Conservation (phyloP, 495 filamentous ascomycete genomes). For the Apodospora peruviana region DNA sequence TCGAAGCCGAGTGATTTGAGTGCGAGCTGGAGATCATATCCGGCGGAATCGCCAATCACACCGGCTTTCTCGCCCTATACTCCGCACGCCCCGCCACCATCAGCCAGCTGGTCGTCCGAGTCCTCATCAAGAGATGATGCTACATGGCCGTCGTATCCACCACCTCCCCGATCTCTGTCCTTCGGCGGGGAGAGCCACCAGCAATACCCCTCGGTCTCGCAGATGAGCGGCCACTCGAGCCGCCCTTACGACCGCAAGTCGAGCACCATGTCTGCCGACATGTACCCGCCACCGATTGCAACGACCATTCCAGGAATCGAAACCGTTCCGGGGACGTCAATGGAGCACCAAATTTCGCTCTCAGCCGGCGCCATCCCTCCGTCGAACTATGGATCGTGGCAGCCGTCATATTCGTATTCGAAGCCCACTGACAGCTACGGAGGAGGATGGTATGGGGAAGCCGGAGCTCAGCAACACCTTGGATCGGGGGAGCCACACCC, state of each 20-base stretch:
- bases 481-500: slow-evolving; percentile 21
- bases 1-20: slow-evolving; percentile 32
- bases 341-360: slow-evolving; percentile 29
- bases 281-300: slow-evolving; percentile 32
- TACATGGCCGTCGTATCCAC: slow-evolving; percentile 34
- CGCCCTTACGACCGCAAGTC: slow-evolving; percentile 32
- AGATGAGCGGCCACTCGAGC: slow-evolving; percentile 20
- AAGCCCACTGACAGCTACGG: slow-evolving; percentile 31
- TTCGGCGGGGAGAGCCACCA: slow-evolving; percentile 34
- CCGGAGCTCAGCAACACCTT: slow-evolving; percentile 20
- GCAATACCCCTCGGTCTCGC: slow-evolving; percentile 28
- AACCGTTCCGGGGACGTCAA: slow-evolving; percentile 27
- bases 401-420: slow-evolving; percentile 37
- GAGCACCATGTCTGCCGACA: slow-evolving; percentile 24
- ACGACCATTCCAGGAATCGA: slow-evolving; percentile 35
- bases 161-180: slow-evolving; percentile 38
- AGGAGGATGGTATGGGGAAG: slow-evolving; percentile 36
- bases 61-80: slow-evolving; percentile 36
- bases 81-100: slow-evolving; percentile 28
- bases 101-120: slow-evolving; percentile 37
- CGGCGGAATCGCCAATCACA: slow-evolving; percentile 34
- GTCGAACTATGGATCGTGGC: slow-evolving; percentile 37
- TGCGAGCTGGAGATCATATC: slow-evolving; percentile 32
- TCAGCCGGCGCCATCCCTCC: slow-evolving; percentile 37
- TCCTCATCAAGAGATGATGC: slow-evolving; percentile 26